Evolutionary conservation across 2,329 filamentous ascomycete genomes (phyloP), one percentile per base, ranked within the genome.

Genomic region (Xylariaceae sp.): DNA sequence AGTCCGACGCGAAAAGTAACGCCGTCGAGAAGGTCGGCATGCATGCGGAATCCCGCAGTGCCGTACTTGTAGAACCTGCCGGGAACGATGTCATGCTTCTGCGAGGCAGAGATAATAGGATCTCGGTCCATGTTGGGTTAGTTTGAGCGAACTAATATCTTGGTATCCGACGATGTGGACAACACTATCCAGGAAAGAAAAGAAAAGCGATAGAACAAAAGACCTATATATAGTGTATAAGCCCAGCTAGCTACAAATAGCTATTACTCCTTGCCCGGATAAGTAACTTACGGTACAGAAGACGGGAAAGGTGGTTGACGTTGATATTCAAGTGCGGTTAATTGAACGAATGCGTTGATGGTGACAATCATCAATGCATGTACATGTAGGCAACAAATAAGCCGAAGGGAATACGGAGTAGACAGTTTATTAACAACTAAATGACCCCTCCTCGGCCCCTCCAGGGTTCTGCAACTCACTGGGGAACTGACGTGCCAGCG

Each of bases 1-100:
- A 99, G 84, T 49, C 93, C 95, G 63, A 97, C 93, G 45, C 93
- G 89, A 77, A 93, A 97, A 66, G 96, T 86, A 62, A 99, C 91
- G 37, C 91, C 95, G 71, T 96, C 90, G 68, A 98, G 89, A 54
- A 96, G 84, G 68, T 92, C 88, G 29, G 85, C 84, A 71, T 82
- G 84, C 85, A 88, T 88, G 66, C 85, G 85, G 71, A 88, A 88
- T 58, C 85, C 85, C 44, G 85, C 85, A 26, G 85, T 88, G 64
- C 85, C 85, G 75, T 88, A 88, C 65, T 82, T 84, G 76, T 86
- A 88, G 54, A 74, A 65, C 53, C 79, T 80, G 65, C 80, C 81
- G n/a, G 73, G 64, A 50, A 81, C 78, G 57, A 86, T 85, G 62
- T 85, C 80, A 71, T 87, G 82, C 75, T 81, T 85, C 74, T 81